A percentile compares a stretch with the other conserved stretches of the same genome.
These are phyloP conservation scores for Xerophyta viscosa DNA, from an alignment of 106 monocot genomes.

Conservation along the genomic window DNA sequence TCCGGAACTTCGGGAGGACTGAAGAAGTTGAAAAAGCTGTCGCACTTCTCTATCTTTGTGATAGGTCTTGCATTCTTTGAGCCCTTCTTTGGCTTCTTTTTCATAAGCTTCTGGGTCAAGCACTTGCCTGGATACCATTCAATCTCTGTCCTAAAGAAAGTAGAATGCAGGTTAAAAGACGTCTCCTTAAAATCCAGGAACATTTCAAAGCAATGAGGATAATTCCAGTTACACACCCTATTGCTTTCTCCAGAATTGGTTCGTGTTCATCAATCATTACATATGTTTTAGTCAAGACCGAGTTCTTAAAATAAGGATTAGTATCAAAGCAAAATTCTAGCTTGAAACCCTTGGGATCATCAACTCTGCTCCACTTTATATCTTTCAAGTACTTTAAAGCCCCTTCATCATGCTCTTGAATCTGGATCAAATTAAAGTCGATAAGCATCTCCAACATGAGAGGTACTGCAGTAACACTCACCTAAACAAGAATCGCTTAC, in stretches of 20 bases:
- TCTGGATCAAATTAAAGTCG: slow-evolving; percentile 27
- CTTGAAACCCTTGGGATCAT: slow-evolving; percentile 83
- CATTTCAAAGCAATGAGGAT: too few relatives aligned
- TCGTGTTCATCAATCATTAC: slow-evolving; percentile 85
- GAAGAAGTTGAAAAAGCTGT: slow-evolving; percentile 96
- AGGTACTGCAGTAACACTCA: not conserved
- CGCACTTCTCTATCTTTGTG: slow-evolving; percentile 67
- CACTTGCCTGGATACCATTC: slow-evolving; percentile 84
- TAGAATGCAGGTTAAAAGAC: not conserved
- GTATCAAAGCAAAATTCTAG: slow-evolving; percentile 82
- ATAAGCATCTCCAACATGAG: not conserved
- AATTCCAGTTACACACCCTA: slow-evolving; percentile 66
- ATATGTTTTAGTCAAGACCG: slow-evolving; percentile 85
- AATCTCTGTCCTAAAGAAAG: slow-evolving; percentile 58
- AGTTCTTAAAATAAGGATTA: slow-evolving; percentile 84
- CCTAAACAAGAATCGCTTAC: slow-evolving; percentile 3
- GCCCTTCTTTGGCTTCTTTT: slow-evolving; percentile 85
- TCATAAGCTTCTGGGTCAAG: slow-evolving; percentile 71
- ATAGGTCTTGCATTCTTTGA: slow-evolving; percentile 59
- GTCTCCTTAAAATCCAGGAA: too few relatives aligned
- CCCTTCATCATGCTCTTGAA: slow-evolving; percentile 86
- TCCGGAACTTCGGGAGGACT: slow-evolving; percentile 76
- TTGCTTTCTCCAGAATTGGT: slow-evolving; percentile 68
- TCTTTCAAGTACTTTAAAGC: slow-evolving; percentile 77
- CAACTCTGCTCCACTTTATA: slow-evolving; percentile 73